These are phyloP conservation scores for Lenzites betulinus DNA, from an alignment of 768 basidiomycete species.

Conservation along the genomic window DNA sequence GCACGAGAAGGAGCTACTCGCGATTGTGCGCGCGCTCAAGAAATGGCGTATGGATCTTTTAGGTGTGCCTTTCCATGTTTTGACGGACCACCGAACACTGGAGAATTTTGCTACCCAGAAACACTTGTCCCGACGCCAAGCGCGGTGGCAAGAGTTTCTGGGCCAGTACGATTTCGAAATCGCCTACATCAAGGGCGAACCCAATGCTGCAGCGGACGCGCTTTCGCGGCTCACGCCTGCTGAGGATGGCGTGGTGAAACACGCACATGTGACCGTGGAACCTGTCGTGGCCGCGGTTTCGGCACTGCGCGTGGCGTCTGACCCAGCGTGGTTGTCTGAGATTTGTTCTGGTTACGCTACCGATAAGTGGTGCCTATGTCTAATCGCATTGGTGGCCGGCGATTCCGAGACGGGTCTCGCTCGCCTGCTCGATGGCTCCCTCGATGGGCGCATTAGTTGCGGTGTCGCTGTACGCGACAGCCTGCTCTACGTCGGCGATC, in stretches of 20 bases:
- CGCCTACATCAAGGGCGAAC: conserved; percentile 39
- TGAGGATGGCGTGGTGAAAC: no score
- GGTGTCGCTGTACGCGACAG: conserved; percentile 2
- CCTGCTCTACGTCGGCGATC: conserved; percentile 22
- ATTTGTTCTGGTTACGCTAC: conserved; percentile 11
- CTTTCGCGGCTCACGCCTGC: conserved; percentile 33
- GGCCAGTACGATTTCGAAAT: conserved; percentile 37
- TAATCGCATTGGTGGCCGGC: neutral
- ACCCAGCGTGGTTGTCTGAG: neutral
- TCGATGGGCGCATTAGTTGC: neutral
- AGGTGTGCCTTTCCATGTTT: conserved; percentile 30
- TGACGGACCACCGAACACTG: conserved; percentile 42
- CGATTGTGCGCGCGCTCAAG: conserved; percentile 35
- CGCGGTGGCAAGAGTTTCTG: conserved; percentile 41
- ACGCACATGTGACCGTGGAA: neutral
- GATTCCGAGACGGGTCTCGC: no score
- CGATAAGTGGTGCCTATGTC: conserved; percentile 18
- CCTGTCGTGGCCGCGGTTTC: neutral
- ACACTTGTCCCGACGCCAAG: conserved; percentile 38
- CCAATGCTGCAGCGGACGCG: conserved; percentile 44
- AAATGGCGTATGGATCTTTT: conserved; percentile 28
- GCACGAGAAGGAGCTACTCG: conserved; percentile 39
- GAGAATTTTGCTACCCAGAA: conserved; percentile 35
- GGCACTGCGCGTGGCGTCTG: neutral
- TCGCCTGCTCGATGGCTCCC: neutral